Conservation (phyloP, 495 filamentous ascomycete genomes). For the Aspergillus diversus region DNA sequence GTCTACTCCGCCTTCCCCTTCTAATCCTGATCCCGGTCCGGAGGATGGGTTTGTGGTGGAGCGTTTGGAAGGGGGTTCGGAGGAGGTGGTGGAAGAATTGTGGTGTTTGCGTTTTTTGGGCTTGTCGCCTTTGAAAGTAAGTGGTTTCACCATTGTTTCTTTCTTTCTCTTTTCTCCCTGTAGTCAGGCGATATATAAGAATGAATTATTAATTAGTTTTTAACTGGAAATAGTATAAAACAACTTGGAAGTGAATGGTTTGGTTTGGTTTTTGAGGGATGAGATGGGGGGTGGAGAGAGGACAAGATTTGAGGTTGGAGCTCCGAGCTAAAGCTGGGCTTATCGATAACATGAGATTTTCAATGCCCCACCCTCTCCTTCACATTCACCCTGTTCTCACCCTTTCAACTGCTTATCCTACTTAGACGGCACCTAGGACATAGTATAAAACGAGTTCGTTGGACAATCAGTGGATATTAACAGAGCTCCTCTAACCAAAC, state of each 20-base stretch:
- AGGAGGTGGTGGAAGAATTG: not conserved
- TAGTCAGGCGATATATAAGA: not conserved
- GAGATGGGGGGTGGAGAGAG: slow-evolving; percentile 2
- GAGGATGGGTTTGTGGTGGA: slow-evolving; percentile 15
- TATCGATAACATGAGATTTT: no score
- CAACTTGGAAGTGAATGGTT: no score
- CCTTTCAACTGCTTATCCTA: no score
- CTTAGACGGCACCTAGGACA: no score
- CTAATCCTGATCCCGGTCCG: not conserved
- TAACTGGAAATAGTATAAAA: not conserved
- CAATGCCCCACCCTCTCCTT: no score
- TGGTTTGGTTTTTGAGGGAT: not conserved
- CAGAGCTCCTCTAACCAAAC: no score
- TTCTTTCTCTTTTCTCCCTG: not conserved
- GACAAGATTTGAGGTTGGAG: no score
- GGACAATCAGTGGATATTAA: no score
- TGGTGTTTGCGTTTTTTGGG: slow-evolving; percentile 82
- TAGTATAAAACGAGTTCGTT: no score
- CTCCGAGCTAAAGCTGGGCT: no score
- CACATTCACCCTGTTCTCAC: no score
- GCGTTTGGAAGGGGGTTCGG: no score
- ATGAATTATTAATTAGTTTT: slow-evolving; percentile 15
- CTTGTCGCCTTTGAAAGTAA: slow-evolving; percentile 97
- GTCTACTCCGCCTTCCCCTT: slow-evolving; percentile 21
- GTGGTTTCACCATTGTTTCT: slow-evolving; percentile 68